Evolutionary conservation across 2,329 filamentous ascomycete genomes (phyloP).

Genomic region (Fusarium humuli): DNA sequence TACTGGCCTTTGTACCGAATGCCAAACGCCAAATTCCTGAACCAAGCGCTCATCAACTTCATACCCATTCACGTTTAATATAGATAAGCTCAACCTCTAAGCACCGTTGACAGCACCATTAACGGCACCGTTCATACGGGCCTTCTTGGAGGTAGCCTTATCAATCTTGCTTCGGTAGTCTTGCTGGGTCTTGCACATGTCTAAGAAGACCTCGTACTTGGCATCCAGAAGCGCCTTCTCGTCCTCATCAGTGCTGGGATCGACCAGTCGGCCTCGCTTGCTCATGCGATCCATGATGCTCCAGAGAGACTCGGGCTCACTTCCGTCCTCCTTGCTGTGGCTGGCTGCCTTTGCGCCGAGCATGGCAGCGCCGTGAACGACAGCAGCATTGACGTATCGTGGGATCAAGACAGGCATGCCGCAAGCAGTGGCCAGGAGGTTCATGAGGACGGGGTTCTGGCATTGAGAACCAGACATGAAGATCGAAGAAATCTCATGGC

Average conservation of each 20-base stretch:
- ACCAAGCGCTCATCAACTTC: conserved; percentile 19
- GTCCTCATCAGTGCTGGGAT: conserved; percentile 75
- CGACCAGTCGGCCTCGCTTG: conserved; percentile 87
- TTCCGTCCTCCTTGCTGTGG: conserved; percentile 71
- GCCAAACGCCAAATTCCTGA: conserved; percentile 28
- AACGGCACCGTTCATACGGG: conserved; percentile 46
- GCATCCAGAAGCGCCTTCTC: conserved; percentile 85
- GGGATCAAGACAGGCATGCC: conserved; percentile 94
- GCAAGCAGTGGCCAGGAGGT: conserved; percentile 89
- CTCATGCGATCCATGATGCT: conserved; percentile 98
- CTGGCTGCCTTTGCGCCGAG: conserved; percentile 96
- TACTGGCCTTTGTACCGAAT: conserved; percentile 17
- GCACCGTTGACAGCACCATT: conserved; percentile 50
- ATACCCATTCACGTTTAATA: conserved; percentile 5
- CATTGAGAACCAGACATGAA: conserved; percentile 99
- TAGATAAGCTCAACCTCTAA: conserved; percentile 21
- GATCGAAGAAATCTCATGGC: conserved; percentile 89
- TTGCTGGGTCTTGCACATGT: conserved; percentile 89
- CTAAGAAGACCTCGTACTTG: conserved; percentile 96
- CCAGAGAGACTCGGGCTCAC: conserved; percentile 89
- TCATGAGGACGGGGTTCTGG: conserved; percentile 93
- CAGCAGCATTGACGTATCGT: conserved; percentile 91
- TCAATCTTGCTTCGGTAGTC: conserved; percentile 84
- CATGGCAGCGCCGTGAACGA: conserved; percentile 99
- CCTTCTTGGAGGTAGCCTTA: conserved; percentile 61